These are phyloP conservation scores for Lasiodiplodia citricola DNA, from an alignment of 2,329 filamentous ascomycete genomes.

Conservation along the genomic window DNA sequence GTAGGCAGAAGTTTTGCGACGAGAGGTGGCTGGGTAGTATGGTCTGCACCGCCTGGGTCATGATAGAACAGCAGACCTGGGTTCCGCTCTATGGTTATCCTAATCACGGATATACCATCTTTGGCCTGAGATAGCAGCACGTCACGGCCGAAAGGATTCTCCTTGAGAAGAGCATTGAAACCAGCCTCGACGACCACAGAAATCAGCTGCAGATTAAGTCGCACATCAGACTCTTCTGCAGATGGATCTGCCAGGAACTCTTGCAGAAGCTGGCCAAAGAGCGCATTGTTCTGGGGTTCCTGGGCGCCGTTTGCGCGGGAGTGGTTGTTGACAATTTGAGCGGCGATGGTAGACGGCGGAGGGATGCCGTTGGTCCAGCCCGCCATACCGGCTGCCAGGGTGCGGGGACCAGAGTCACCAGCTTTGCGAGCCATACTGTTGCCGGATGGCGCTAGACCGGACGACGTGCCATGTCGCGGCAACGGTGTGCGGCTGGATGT, in stretches of 20 bases:
- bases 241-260: constrained; percentile 59
- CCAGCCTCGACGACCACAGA: constrained; percentile 83
- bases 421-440: constrained; percentile 49
- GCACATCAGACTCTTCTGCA: constrained; percentile 67
- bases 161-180: constrained; percentile 69
- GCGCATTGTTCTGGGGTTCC: constrained; percentile 70
- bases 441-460: background rate
- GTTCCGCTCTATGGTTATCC: constrained; percentile 75
- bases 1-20: constrained; percentile 61
- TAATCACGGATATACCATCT: constrained; percentile 79
- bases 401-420: constrained; percentile 40
- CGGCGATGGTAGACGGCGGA: constrained; percentile 82
- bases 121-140: constrained; percentile 64
- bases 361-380: constrained; percentile 31
- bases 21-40: constrained; percentile 49
- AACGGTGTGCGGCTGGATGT: background rate
- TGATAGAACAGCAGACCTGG: constrained; percentile 65
- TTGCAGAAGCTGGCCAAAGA: constrained; percentile 76
- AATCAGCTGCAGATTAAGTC: constrained; percentile 83
- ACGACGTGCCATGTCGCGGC: constrained; percentile 7
- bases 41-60: constrained; percentile 36
- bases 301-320: constrained; percentile 67
- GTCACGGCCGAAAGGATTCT: constrained; percentile 70
- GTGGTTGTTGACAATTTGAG: constrained; percentile 83
- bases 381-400: constrained; percentile 23